Base-by-base conservation (phyloP, 306 rosid species). In the Dryas alaskensis region DNA sequence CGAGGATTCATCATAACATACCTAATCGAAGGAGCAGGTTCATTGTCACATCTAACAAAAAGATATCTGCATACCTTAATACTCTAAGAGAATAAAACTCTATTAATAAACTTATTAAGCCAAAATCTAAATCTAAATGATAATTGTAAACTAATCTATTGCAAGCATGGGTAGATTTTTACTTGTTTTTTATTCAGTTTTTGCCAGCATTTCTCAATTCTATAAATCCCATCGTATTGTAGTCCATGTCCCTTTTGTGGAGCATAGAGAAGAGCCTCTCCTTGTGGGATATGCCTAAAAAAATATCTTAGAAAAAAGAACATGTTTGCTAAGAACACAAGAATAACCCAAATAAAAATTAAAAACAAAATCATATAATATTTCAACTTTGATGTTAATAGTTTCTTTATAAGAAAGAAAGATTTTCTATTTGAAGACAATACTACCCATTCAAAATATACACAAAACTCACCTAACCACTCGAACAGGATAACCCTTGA, bases 1-100 rank as follows among this genome's bases (percentile, higher is more conserved):
- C 10, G 13, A 8, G 10, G 40, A 40, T 57, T 60, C 11, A 19
- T 22, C 0, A 53, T 60, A 65, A 48, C 57, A 48, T 43, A 88
- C 95, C 89, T 86, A 60, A 91, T 81, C 98, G 94, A 87, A 4
- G 98, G 96, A 2, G 96, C 96, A 6, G 94, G 91, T 67, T 87
- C 96, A 52, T 92, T 90, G 78, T 92, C 98, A 73, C 94, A 90
- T 78, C 98, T 81, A 51, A 92, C 91, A 57, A 90, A 92, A 42
- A 88, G 79, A 73, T 84, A 92, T 58, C 96, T 73, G 67, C 98
- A 90, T 5, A 90, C 88, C 84, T 85, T 85, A 63, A 54, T 81
- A 22, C 96, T 95, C 95, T 92, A 37, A 49, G 60, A 71, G 45
- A 44, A 25, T 46, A 22, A 49, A 52, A 25, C 68, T 73, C 82